A percentile compares a stretch with the other conserved stretches of the same genome.
These are phyloP conservation scores for Albugo laibachii DNA, from an alignment of 352 stramenopile genomes.

Conservation along the genomic window DNA sequence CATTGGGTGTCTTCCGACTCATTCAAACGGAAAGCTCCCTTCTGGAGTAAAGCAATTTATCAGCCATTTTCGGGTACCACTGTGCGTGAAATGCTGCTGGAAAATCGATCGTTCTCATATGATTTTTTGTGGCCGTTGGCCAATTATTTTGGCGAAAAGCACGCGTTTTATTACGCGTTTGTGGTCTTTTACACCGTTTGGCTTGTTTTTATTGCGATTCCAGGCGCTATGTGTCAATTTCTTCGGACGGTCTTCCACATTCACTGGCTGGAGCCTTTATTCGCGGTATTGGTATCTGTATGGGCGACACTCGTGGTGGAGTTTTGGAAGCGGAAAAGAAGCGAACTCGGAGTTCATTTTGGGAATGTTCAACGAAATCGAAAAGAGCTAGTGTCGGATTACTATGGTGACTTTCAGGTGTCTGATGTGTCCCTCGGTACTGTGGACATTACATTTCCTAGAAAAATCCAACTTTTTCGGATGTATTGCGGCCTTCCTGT, in stretches of 20 bases:
- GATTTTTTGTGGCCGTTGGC: constrained; percentile 62
- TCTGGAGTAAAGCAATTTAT: constrained; percentile 20
- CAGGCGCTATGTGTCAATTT: constrained; percentile 25
- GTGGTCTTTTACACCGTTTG: constrained; percentile 52
- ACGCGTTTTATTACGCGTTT: constrained; percentile 64
- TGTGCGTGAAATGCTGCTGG: constrained; percentile 34
- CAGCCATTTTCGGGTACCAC: constrained; percentile 29
- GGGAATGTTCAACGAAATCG: constrained; percentile 47
- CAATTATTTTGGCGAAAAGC: constrained; percentile 69
- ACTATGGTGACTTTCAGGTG: constrained; percentile 56
- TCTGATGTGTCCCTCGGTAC: constrained; percentile 11
- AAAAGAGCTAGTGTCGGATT: constrained; percentile 22
- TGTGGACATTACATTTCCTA: constrained; percentile 37
- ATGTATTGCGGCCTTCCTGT: constrained; percentile 36
- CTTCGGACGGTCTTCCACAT: constrained; percentile 15
- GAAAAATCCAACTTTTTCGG: constrained; percentile 28
- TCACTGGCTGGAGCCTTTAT: constrained; percentile 21
- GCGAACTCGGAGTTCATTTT: constrained; percentile 56
- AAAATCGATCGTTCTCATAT: constrained; percentile 40
- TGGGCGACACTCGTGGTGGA: constrained; percentile 77
- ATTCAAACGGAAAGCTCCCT: not conserved
- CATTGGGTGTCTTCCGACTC: constrained; percentile 29
- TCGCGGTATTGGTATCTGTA: constrained; percentile 59
- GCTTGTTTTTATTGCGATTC: constrained; percentile 34
- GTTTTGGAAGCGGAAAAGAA: constrained; percentile 79